Base-by-base conservation (phyloP, 176 grass and related monocot genomes). In the Oryza glaberrima region DNA sequence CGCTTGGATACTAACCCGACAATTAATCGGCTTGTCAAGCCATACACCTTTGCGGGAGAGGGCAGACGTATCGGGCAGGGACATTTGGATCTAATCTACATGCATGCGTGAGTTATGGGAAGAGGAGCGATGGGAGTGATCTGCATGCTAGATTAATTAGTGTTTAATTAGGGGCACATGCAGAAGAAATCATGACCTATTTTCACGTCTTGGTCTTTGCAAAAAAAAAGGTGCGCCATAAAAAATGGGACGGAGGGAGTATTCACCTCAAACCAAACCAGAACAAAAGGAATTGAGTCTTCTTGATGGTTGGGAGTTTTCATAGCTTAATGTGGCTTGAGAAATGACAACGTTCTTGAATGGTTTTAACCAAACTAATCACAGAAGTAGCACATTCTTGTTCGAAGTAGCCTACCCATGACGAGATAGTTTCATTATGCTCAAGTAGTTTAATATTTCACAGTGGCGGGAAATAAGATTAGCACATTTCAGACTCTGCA, bases 361-460 rank as follows among this genome's bases (percentile, higher is more conserved):
- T 38, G 65, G 12, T 65, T 73, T 79, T 79, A 56, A 72, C 67
- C 51, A 63, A 46, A 79, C 20, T 72, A 52, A 36, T 49, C 40
- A 65, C 22, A 79, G 45, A 76, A 16, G 71, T 69, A 69, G 70
- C 22, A 75, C 7, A 25, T 63, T 49, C 5, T 48, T 47, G 51
- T 76, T 56, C 46, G 0, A 61, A 69, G 34, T 70, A 71, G 41
- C 10, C 23, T 15, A 64, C 61, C 9, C 7, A 56, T 74, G 19
- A 45, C 45, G 11, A 70, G 36, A 47, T 69, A 28, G 48, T 47
- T 19, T 69, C 9, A 82, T 6, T 80, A 64, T 40, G 49, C 28
- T 40, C 5, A 60, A n/a, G 78, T 22, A 66, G 71, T 75, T 69
- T 20, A 28, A 54, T 86, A 67, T 28, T 41, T 67, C 16, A 7